Conservation (phyloP, 78 protist genomes). For the Speleostelium caveatum region DNA sequence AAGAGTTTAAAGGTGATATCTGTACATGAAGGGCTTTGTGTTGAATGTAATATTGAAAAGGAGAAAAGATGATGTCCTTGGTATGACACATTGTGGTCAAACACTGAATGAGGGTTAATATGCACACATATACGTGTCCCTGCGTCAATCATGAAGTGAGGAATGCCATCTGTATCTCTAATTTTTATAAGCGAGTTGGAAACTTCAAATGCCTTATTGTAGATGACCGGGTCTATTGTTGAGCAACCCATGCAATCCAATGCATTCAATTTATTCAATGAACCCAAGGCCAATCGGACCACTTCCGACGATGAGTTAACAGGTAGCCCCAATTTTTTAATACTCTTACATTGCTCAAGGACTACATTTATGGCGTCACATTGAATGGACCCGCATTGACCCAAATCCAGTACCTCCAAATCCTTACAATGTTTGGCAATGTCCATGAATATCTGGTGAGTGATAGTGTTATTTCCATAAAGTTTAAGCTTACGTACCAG, state of each 20-base stretch:
- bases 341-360: not conserved
- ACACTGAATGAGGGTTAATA: not conserved
- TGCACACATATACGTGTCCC: not conserved
- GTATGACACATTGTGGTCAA: too few species aligned
- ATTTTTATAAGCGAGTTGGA: not conserved
- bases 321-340: constrained; percentile 23
- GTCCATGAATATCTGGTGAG: not conserved
- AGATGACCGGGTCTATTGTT: not conserved
- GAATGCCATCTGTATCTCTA: not conserved
- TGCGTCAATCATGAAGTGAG: not conserved
- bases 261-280: not conserved
- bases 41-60: too few species aligned
- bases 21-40: not conserved
- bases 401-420: constrained; percentile 38
- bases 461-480: constrained; percentile 1
- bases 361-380: not conserved
- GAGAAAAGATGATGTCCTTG: too few species aligned
- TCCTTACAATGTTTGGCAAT: not conserved
- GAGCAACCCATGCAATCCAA: constrained; percentile 10
- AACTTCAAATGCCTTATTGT: not conserved
- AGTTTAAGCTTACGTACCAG: constrained; percentile 3
- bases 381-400: not conserved
- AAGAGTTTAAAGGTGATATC: not conserved
- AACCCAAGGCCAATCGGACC: not conserved
- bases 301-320: not conserved